Evolutionary conservation across 2,329 filamentous ascomycete genomes (phyloP), one percentile per base, ranked within the genome.

Genomic region (Chalaropsis ovoidea): DNA sequence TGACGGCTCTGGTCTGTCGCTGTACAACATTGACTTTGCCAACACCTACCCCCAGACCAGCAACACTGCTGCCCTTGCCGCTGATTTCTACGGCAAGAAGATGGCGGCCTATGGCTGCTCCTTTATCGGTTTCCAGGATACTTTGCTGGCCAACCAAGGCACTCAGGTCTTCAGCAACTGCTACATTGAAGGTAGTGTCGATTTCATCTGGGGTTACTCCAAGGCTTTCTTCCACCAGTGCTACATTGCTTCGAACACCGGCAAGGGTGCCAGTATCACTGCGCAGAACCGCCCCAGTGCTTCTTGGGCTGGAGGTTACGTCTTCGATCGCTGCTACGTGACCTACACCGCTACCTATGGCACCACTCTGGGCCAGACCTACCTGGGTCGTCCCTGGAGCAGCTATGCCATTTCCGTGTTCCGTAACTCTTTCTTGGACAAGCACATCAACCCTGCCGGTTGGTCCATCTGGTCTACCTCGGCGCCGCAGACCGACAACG

Each of bases 1-100:
- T 35, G 75, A 76, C 69, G 77, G 80, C 0, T 70, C 73, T 4
- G 78, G 81, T 69, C 78, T 86, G 66, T 81, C 80, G 69, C 74
- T 86, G n/a, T 87, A 87, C 75, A 87, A 87, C 69, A 76, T 87
- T 71, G 83, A 81, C 64, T 74, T 81, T 11, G 73, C 74, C 11
- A 81, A 81, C 69, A 74, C 74, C 0, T 78, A 76, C 65, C 79
- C 79, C 17, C 67, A 76, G 68, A 78, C 78, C 0, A 76, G 73
- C 67, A 78, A 80, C 69, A 79, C 79, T 35, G 74, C 81, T n/a
- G 79, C 79, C 2, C 68, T 81, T 15, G 76, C 75, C 22, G 77
- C 78, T 11, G 63, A 64, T 35, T 61, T 64, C 22, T 64, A 67
- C 35, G 64, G 66, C 45, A 61, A 61, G 39, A 62, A 67, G 22